Conservation (phyloP, 345 rosid species). For the Euphorbia pulcherrima region DNA sequence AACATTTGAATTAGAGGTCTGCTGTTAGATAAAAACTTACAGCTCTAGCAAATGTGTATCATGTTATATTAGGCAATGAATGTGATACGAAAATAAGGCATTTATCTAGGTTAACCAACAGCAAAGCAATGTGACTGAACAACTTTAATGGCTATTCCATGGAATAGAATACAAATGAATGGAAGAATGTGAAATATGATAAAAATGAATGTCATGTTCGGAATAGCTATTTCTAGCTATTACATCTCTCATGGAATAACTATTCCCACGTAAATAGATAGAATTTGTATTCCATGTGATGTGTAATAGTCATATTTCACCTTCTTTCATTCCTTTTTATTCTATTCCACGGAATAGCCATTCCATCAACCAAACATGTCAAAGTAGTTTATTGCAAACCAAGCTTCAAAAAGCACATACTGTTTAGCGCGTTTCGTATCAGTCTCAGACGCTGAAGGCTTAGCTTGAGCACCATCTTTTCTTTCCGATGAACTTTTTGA, state of each 20-base stretch:
- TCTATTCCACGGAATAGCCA: no score
- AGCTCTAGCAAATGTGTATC: not conserved
- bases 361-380: no score
- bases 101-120: not conserved
- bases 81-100: not conserved
- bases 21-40: not conserved
- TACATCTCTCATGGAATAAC: no score
- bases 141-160: no score
- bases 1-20: not conserved
- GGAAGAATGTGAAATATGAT: no score
- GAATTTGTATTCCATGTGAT: no score
- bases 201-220: no score
- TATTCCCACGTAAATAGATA: no score
- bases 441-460: conserved; percentile 22
- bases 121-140: not conserved
- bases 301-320: no score
- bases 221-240: no score
- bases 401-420: conserved; percentile 45
- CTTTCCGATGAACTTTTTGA: conserved; percentile 50
- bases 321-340: no score
- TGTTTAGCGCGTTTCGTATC: conserved; percentile 53
- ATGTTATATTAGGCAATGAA: not conserved
- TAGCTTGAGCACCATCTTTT: conserved; percentile 43
- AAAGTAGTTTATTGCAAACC: not conserved
- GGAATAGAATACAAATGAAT: no score